These are phyloP conservation scores for Rhodomyrtus psidioides DNA, from an alignment of 441 rosid species.

Conservation along the genomic window DNA sequence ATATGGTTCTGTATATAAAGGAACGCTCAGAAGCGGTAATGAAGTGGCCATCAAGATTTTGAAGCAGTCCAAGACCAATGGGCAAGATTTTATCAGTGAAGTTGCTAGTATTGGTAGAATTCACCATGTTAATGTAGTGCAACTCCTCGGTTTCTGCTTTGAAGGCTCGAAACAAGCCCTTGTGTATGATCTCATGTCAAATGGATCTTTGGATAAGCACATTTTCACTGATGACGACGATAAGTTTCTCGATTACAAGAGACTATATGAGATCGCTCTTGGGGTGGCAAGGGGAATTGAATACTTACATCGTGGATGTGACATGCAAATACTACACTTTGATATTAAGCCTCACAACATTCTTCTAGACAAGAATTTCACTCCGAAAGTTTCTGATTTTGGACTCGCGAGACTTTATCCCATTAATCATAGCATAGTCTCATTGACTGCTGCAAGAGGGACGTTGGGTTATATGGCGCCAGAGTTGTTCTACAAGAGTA, in stretches of 20 bases:
- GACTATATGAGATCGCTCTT: not conserved
- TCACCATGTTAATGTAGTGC: not conserved
- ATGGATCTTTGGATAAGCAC: not conserved
- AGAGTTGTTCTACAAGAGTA: not conserved
- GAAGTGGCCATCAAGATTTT: not conserved
- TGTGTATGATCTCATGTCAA: not conserved
- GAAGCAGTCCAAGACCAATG: not conserved
- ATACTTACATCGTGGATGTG: not conserved
- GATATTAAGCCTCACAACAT: not conserved
- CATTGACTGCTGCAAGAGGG: not conserved
- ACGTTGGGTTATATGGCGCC: not conserved
- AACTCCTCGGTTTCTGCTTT: not conserved
- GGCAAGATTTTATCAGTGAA: not conserved
- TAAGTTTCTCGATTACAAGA: fast-evolving
- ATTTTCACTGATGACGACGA: not conserved
- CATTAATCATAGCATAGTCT: not conserved
- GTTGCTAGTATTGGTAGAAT: not conserved
- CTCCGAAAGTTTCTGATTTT: not conserved
- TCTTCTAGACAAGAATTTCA: not conserved
- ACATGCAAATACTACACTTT: not conserved
- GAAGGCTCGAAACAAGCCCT: not conserved
- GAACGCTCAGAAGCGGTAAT: not conserved
- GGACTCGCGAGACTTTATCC: not conserved
- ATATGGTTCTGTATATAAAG: not conserved
- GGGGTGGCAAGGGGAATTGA: not conserved